Evolutionary conservation across 805 yeast genomes (phyloP), one percentile per base, ranked within the genome.

Genomic region (Cyberlindnera suaveolens): DNA sequence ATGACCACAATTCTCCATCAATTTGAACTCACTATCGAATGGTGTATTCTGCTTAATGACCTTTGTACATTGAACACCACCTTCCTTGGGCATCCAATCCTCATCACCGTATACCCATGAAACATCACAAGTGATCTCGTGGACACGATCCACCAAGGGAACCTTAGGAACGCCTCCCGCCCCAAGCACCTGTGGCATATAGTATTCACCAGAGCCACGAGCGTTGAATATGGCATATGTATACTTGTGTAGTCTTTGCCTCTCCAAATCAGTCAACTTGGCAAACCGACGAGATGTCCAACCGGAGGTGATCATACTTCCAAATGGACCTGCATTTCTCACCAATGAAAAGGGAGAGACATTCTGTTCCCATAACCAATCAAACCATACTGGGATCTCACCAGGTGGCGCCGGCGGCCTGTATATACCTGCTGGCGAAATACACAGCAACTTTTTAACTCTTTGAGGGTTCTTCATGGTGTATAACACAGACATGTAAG

Each of bases 181-280:
- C 0, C 87, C 90, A 19, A 91, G 66, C 16, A 89, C 68, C 57
- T 83, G 85, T 51, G 87, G 85, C 50, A 93, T 68, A 70, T 91
- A 81, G 60, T 91, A 91, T 64, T 91, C 99, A 6, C 98, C 98
- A 0, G 95, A 85, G 0, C 99, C 99, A 4, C 72, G 77, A 7
- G 86, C 82, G 50, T 82, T 85, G 70, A 93, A 93, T 11, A 90
- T 86, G 4, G 81, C 77, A 62, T 91, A 90, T 0, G 91, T 70
- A 60, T 93, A 93, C 50, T 71, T 70, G 57, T 93, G 98, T 50
- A 91, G 66, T 6, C 77, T 67, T 18, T 72, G 63, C 54, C 81
- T 82, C 27, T 56, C 58, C 3, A 45, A 46, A 6, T 62, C 49
- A 2, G 68, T 56, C 34, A 86, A 65, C 34, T 74, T 71, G 18